These are phyloP conservation scores for Cladosporium sphaerospermum DNA, from an alignment of 2,329 filamentous ascomycete species.

Conservation along the genomic window DNA sequence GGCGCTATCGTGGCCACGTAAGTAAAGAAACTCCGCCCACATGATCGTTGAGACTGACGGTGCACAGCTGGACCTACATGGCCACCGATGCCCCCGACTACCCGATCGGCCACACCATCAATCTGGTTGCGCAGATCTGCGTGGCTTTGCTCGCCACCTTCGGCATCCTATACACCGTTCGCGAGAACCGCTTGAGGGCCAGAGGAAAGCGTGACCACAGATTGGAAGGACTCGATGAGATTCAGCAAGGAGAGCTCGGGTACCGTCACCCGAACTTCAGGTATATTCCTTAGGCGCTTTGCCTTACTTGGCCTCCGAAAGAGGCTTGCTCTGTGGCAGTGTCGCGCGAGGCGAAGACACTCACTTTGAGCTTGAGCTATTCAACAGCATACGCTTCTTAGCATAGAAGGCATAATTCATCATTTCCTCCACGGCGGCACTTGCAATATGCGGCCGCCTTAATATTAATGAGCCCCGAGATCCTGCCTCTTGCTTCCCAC, in stretches of 20 bases:
- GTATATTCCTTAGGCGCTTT: slow-evolving; percentile 42
- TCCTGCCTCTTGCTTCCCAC: too few relatives aligned
- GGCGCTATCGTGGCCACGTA: slow-evolving; percentile 54
- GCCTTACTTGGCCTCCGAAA: too few relatives aligned
- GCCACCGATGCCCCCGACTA: slow-evolving; percentile 42
- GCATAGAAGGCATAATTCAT: background rate
- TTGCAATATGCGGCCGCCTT: too few relatives aligned
- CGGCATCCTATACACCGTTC: slow-evolving; percentile 48
- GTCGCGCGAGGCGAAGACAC: too few relatives aligned
- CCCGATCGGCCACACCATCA: slow-evolving; percentile 50
- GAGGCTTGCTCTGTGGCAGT: too few relatives aligned
- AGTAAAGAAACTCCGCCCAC: background rate
- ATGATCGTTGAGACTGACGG: background rate
- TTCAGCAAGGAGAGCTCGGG: slow-evolving; percentile 44
- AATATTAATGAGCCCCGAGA: too few relatives aligned
- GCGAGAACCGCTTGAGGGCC: slow-evolving; percentile 47
- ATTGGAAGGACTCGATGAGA: slow-evolving; percentile 44
- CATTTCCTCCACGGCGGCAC: background rate
- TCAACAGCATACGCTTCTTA: background rate
- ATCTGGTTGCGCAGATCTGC: slow-evolving; percentile 45
- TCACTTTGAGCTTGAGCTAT: background rate
- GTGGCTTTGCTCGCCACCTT: slow-evolving; percentile 41
- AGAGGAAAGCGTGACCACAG: slow-evolving; percentile 45
- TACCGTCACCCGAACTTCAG: slow-evolving; percentile 51
- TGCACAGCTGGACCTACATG: slow-evolving; percentile 30